phyloP scores from a whole-genome alignment of 208 protist genomes.

The Tritrichomonas foetus region DNA sequence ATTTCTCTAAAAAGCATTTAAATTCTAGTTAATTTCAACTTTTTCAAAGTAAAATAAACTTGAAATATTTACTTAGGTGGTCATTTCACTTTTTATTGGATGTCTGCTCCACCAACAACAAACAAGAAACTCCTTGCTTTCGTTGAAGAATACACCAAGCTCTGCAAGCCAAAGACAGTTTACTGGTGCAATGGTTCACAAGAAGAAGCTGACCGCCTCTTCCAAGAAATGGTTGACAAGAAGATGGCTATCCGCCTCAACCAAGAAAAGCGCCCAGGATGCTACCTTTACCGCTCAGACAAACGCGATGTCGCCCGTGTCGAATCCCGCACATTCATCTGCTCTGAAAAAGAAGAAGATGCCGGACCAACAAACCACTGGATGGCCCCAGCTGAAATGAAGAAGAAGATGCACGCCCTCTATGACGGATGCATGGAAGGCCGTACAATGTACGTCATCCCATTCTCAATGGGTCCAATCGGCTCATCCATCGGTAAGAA shows the following conservation, averaged over 20 bases:
- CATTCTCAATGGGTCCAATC: too few species aligned
- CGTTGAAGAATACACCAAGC: neutral
- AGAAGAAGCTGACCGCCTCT: conserved; percentile 44
- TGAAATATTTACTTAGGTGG: too few species aligned
- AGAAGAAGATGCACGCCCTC: neutral
- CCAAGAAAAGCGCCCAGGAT: conserved; percentile 48
- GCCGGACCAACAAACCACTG: conserved; percentile 57
- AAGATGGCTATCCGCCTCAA: conserved; percentile 48
- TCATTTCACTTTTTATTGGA: too few species aligned
- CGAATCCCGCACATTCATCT: conserved; percentile 56
- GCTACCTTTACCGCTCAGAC: conserved; percentile 53
- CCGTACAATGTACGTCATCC: too few species aligned
- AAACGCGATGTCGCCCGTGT: conserved; percentile 55
- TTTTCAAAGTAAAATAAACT: too few species aligned
- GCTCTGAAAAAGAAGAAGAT: conserved; percentile 44
- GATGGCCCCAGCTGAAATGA: conserved; percentile 44
- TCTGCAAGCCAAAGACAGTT: conserved; percentile 45
- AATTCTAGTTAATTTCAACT: too few species aligned
- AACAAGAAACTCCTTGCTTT: neutral
- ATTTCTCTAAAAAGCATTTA: too few species aligned
- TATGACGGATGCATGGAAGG: conserved; percentile 54
- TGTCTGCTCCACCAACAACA: neutral
- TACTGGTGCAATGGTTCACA: conserved; percentile 46
- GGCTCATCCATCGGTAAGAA: conserved; percentile 43
- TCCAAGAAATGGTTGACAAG: neutral